Evolutionary conservation across 805 yeast species (phyloP).

Genomic region (Helenozyma rhizophorensis): DNA sequence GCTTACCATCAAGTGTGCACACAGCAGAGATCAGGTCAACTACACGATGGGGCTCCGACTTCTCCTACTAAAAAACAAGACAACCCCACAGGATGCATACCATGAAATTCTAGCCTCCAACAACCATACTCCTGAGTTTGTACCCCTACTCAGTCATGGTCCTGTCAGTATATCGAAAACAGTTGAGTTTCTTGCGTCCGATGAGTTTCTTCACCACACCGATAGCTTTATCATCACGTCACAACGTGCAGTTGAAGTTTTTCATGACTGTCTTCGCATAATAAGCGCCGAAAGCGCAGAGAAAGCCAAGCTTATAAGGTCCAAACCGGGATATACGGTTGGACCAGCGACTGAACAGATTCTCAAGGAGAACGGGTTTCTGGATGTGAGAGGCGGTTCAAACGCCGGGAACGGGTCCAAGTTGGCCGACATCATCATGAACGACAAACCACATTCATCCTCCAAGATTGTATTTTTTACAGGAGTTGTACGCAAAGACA

Average conservation of each 20-base stretch:
- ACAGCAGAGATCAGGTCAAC: background rate
- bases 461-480: conserved; percentile 66
- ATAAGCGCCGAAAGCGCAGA: conserved; percentile 15
- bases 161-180: conserved; percentile 48
- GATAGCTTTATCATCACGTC: conserved; percentile 74
- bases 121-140: conserved; percentile 45
- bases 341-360: conserved; percentile 83
- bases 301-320: conserved; percentile 23
- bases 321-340: conserved; percentile 71
- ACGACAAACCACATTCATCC: conserved; percentile 23
- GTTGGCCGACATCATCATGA: conserved; percentile 59
- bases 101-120: conserved; percentile 36
- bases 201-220: conserved; percentile 34
- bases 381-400: conserved; percentile 63
- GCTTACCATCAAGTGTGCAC: conserved; percentile 1
- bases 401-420: conserved; percentile 78
- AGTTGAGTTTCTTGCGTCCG: conserved; percentile 38
- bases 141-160: conserved; percentile 71
- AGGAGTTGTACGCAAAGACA: conserved; percentile 80
- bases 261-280: conserved; percentile 42
- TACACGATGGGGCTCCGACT: conserved; percentile 18
- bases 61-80: conserved; percentile 65
- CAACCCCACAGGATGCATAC: conserved; percentile 68
- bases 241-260: conserved; percentile 85
- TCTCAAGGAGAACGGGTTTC: conserved; percentile 59